A percentile compares a stretch with the other conserved stretches of the same genome.
phyloP scores from a whole-genome alignment of 495 filamentous ascomycete genomes.

The Darksidea phi region DNA sequence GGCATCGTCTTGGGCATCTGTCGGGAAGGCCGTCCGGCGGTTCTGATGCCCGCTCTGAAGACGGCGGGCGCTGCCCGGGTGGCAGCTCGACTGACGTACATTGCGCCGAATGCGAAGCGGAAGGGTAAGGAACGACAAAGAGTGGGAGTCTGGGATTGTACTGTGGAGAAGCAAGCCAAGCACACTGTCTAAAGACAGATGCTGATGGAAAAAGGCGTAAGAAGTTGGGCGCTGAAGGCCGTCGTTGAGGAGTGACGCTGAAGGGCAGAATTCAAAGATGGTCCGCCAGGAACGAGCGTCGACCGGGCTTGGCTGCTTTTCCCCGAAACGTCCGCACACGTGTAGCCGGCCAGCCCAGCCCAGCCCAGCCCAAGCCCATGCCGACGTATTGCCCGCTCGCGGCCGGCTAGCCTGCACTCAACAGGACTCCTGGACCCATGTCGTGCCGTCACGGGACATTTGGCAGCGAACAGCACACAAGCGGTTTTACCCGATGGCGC shows the following conservation, averaged over 20 bases:
- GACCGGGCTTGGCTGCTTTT: too few species aligned
- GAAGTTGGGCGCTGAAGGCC: background rate
- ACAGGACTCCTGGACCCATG: too few species aligned
- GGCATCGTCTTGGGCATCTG: conserved; percentile 36
- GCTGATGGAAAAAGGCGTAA: background rate
- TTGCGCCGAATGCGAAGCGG: conserved; percentile 28
- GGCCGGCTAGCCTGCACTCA: too few species aligned
- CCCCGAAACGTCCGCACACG: too few species aligned
- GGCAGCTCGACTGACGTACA: conserved; percentile 38
- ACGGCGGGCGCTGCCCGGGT: conserved; percentile 40
- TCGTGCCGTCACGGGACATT: too few species aligned
- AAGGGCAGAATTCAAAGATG: background rate
- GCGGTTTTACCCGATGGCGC: background rate
- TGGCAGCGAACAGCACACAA: too few species aligned
- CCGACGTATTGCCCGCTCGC: too few species aligned
- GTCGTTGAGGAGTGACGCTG: background rate
- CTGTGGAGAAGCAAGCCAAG: background rate
- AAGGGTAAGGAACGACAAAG: conserved; percentile 29
- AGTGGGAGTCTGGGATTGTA: background rate
- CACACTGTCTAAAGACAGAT: background rate
- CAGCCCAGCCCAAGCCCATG: too few species aligned
- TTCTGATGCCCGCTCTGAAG: conserved; percentile 38
- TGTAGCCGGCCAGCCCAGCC: too few species aligned
- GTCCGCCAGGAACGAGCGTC: background rate
- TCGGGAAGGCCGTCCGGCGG: conserved; percentile 33